Evolutionary conservation across 352 stramenopile genomes (phyloP), one percentile per base, ranked within the genome.

Genomic region (Phytopythium aichiense): DNA sequence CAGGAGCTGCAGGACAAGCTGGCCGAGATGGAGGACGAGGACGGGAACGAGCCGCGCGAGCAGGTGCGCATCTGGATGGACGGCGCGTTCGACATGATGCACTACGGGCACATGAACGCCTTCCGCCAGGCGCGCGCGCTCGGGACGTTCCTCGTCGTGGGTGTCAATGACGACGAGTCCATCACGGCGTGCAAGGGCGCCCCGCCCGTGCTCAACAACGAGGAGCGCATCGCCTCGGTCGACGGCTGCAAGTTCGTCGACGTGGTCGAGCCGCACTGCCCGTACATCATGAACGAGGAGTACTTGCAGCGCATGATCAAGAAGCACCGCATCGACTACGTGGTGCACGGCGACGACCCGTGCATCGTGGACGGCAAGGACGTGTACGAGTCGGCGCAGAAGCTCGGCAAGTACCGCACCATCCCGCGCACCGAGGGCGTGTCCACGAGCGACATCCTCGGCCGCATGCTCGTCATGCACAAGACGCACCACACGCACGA

Each of bases 91-190:
- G 97, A 99, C 74, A 96, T 99, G 82, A 98, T 99, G 93, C 97
- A 99, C 76, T 99, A 98, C 74, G 97, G 97, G 28, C 97, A 99
- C 79, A 99, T 99, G 96, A 99, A 99, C 77, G 97, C 97, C 12
- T 99, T 99, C 82, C 95, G 96, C 33, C 92, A 99, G 61, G 97
- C 91, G 40, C 76, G 91, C 51, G 89, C 96, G 11, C 81, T 99
- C 7, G 97, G 97, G 28, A 99, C 97, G 60, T 96, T 98, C 70
- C 78, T 99, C 0, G 92, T 99, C 38, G 97, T 99, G 3, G 97
- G 97, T n/a, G 91, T 99, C 23, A 99, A 99, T 72, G 97, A 96
- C 50, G 96, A 99, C 68, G 88, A 98, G 72, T 98, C 93, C 38
- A 99, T 99, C 70, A 97, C 87, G 42, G 73, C 87, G 46, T 99